phyloP scores from a whole-genome alignment of 2,329 filamentous ascomycete species.

The Aspergillus versicolor region DNA sequence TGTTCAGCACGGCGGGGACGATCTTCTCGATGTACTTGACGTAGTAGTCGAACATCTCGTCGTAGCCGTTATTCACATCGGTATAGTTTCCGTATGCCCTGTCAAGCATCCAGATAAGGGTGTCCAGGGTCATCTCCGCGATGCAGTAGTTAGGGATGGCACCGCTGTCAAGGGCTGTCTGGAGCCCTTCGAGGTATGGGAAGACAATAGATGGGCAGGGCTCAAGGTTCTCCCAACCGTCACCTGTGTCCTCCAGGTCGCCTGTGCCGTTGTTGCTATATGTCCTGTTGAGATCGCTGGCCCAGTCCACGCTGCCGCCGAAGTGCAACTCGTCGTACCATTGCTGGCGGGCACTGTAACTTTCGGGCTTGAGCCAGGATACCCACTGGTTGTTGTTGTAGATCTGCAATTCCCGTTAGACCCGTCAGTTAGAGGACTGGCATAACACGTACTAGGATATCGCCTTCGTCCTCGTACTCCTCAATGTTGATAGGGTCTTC shows the following conservation, averaged over 20 bases:
- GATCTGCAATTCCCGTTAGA: neutral
- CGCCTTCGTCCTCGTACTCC: constrained; percentile 1
- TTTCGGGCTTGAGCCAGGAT: constrained; percentile 28
- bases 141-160: neutral
- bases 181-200: neutral
- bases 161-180: neutral
- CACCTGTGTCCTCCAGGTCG: neutral
- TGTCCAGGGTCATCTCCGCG: neutral
- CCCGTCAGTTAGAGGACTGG: neutral
- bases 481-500: neutral
- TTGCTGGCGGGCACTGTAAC: constrained; percentile 20
- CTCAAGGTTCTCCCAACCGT: neutral
- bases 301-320: constrained; percentile 39
- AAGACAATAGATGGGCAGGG: neutral
- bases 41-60: constrained; percentile 9
- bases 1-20: neutral
- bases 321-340: constrained; percentile 28
- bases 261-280: neutral
- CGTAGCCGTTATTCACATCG: constrained; percentile 10
- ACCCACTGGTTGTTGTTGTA: constrained; percentile 25
- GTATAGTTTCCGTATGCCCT: constrained; percentile 7
- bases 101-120: constrained; percentile 1
- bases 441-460: neutral
- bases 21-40: constrained; percentile 6
- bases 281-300: constrained; percentile 27